A percentile compares a stretch with the other conserved stretches of the same genome.
Conservation (phyloP, 164 flowering plant genomes). For the Vitis vinifera region ASM3070453v1 NC_081822.1:35447501-35448000, state of each 20-base stretch:
- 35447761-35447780: too few relatives aligned
- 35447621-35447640: constrained; percentile 99
- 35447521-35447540: background rate
- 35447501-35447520: background rate
- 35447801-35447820: too few relatives aligned
- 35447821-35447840: too few relatives aligned
- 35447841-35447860: too few relatives aligned
- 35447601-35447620: constrained; percentile 99
- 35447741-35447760: background rate
- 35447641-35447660: constrained; percentile 96
- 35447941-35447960: constrained; percentile 51
- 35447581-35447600: constrained; percentile 99
- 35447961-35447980: constrained; percentile 98
- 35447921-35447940: too few relatives aligned
- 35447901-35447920: too few relatives aligned
- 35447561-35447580: constrained; percentile 94
- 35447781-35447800: too few relatives aligned
- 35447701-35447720: too few relatives aligned
- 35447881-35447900: too few relatives aligned
- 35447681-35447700: background rate
- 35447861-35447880: too few relatives aligned
- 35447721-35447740: too few relatives aligned
- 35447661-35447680: constrained; percentile 30
- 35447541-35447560: constrained; percentile 91
- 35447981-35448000: constrained; percentile 59